Conservation (phyloP, 345 rosid species). For the Gossypium ekmanianum region DNA sequence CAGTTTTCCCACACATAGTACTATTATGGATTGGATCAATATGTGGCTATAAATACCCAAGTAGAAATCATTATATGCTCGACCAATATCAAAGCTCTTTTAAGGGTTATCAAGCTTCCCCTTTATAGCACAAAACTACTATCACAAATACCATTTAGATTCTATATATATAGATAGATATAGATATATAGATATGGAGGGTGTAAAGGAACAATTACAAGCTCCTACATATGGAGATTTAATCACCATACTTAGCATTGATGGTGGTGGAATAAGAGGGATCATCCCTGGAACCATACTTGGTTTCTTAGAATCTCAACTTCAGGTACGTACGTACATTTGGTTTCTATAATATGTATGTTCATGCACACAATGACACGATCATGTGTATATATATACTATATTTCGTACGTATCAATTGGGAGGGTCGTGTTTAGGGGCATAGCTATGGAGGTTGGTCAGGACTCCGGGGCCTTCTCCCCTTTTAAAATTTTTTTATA, state of each 20-base stretch:
- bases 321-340: conserved; percentile 28
- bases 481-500: no score
- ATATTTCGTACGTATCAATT: no score
- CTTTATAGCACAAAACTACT: no score
- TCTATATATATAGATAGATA: no score
- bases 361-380: neutral
- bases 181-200: neutral
- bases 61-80: no score
- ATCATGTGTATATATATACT: no score
- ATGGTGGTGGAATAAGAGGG: conserved; percentile 1
- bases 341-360: neutral
- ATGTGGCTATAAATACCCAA: neutral
- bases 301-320: conserved; percentile 20
- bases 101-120: no score
- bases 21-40: neutral
- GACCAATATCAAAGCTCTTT: no score
- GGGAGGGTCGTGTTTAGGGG: no score
- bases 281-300: neutral
- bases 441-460: no score
- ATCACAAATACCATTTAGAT: no score
- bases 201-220: neutral
- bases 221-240: neutral
- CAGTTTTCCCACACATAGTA: neutral
- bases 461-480: no score
- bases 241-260: conserved; percentile 1